A percentile compares a stretch with the other conserved stretches of the same genome.
These are phyloP conservation scores for Yamadazyma membranifaciens DNA, from an alignment of 1,139 yeast species.

Conservation along the genomic window DNA sequence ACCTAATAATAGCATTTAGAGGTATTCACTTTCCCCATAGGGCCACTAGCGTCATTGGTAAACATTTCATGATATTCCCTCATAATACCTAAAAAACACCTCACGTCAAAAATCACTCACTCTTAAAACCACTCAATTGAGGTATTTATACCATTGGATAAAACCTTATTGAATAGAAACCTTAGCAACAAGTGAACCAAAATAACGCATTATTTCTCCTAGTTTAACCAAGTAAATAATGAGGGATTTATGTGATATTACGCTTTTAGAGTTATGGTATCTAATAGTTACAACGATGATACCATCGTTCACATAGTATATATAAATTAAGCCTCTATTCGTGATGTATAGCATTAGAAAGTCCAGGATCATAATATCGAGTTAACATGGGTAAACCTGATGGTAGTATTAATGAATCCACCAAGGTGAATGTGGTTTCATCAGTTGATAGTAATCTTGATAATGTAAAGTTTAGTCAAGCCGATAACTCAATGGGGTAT, in stretches of 20 bases:
- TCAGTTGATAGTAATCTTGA: neutral
- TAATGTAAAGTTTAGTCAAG: neutral
- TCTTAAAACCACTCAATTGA: neutral
- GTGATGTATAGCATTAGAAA: neutral
- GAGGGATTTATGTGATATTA: no score
- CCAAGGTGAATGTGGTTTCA: neutral
- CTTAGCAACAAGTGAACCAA: no score
- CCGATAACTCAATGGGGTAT: neutral
- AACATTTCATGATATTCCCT: neutral
- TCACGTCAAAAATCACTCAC: neutral
- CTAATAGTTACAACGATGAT: no score
- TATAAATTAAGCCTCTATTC: neutral
- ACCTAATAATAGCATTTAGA: no score
- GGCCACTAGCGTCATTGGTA: no score
- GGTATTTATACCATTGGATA: no score
- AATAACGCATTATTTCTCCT: no score
- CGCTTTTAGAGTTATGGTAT: no score
- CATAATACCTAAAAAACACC: neutral
- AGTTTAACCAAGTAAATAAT: no score
- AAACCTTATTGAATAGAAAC: no score
- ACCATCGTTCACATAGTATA: no score
- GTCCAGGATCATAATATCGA: neutral
- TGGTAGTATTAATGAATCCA: neutral
- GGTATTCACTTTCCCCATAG: no score
- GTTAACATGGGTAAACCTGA: neutral